These are phyloP conservation scores for Pseudevernia furfuracea DNA, from an alignment of 495 filamentous ascomycete species.

Conservation along the genomic window DNA sequence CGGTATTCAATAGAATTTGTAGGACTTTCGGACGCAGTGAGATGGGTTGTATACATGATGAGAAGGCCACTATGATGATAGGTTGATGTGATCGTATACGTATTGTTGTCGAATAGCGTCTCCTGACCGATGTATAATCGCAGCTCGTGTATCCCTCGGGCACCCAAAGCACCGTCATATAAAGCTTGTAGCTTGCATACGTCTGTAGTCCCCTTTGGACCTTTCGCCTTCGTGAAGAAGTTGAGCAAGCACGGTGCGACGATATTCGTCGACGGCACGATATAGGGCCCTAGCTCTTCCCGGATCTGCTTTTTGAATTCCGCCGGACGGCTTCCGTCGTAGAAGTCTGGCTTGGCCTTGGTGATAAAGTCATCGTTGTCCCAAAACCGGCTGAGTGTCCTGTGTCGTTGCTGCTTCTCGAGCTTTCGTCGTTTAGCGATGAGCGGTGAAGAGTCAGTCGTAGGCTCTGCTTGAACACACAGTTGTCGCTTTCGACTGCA, in stretches of 20 bases:
- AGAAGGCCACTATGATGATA: constrained; percentile 17
- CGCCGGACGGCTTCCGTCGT: constrained; percentile 33
- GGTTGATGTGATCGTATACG: constrained; percentile 15
- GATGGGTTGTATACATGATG: constrained; percentile 5
- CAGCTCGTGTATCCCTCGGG: constrained; percentile 17
- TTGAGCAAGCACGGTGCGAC: no score
- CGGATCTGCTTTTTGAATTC: no score
- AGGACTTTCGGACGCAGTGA: no score
- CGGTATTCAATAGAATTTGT: constrained; percentile 20
- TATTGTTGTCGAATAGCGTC: background rate
- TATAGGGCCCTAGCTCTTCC: no score
- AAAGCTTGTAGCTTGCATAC: constrained; percentile 12
- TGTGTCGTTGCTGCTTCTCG: no score
- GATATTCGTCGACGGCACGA: no score
- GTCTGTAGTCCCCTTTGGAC: constrained; percentile 9
- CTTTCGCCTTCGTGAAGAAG: constrained; percentile 26
- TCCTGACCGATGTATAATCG: constrained; percentile 12
- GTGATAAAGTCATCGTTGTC: background rate
- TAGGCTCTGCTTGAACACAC: no score
- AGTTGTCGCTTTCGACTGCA: no score
- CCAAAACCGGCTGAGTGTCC: no score
- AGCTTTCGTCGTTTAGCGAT: no score
- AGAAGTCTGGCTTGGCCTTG: constrained; percentile 30
- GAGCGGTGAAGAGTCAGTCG: no score
- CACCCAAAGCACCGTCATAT: constrained; percentile 26